Base-by-base conservation (phyloP, 73 alveolate genomes). In the Diophrys appendiculata region DNA sequence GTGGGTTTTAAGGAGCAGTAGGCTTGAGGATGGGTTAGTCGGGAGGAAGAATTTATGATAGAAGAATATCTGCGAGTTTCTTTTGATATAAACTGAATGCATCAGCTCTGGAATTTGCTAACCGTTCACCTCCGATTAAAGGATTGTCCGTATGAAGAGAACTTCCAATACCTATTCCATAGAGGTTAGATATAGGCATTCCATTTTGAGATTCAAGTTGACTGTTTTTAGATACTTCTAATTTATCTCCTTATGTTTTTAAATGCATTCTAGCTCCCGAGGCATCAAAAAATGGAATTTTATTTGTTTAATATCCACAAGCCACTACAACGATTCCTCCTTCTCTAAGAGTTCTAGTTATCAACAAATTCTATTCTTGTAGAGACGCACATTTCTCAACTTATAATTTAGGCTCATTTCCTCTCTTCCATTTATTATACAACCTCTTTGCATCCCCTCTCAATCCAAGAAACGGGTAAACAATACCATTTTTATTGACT, bases 381-480 rank as follows among this genome's bases (percentile, higher is more conserved):
- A n/a, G n/a, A n/a, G n/a, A n/a, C n/a, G n/a, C n/a, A n/a, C n/a
- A n/a, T n/a, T n/a, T n/a, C n/a, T n/a, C n/a, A n/a, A n/a, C n/a
- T n/a, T n/a, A n/a, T n/a, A n/a, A n/a, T n/a, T 43, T 5, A 11
- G 60, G 18, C 60, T 43, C n/a, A 11, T 18, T 43, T 11, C 60
- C 60, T 43, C 60, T 43, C n/a, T 11, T 18, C 18, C 5, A 5
- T 11, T 72, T 70, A 30, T 74, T 18, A 73, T 74, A 79, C 11
- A 86, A 69, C 52, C 79, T 77, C 74, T 86, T 86, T 24, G 93
- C 93, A 86, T 78, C 93, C 2, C 87, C 93, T 65, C 93, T 54
- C 1, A 86, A 33, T 24, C 93, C 89, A 27, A 88, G 79, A 55
- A 86, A 86, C 5, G 93, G 88, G 52, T 79, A 79, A 14, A 86